Evolutionary conservation across 2,329 filamentous ascomycete genomes (phyloP).

Genomic region (Aureobasidium sp.): DNA sequence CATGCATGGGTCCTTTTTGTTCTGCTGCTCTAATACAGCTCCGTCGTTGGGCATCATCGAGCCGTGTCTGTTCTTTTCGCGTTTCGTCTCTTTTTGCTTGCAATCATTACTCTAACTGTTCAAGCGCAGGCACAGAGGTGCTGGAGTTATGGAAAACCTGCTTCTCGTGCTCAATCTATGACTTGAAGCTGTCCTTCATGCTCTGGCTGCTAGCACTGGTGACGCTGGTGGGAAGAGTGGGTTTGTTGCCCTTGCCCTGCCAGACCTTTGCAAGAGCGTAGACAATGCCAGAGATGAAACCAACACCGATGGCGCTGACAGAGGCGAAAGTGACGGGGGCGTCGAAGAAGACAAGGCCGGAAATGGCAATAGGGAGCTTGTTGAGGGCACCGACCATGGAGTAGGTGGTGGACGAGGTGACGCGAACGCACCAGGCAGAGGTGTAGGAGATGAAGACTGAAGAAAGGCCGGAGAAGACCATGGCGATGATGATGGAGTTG

Average conservation of each 20-base stretch:
- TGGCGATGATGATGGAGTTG: conserved; percentile 73
- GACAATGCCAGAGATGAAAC: conserved; percentile 86
- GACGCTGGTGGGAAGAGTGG: conserved; percentile 52
- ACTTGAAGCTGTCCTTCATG: conserved; percentile 77
- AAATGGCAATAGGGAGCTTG: conserved; percentile 92
- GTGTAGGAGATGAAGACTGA: conserved; percentile 99
- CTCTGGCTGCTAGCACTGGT: conserved; percentile 82
- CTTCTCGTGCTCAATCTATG: conserved; percentile 32
- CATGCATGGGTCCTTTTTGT: conserved; percentile 4
- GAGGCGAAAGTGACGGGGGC: conserved; percentile 88
- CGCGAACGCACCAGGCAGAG: conserved; percentile 96
- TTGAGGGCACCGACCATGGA: conserved; percentile 98
- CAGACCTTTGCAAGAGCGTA: conserved; percentile 83
- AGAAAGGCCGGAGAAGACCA: conserved; percentile 88
- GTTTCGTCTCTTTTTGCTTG: not conserved
- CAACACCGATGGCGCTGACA: conserved; percentile 83
- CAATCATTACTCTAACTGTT: not conserved
- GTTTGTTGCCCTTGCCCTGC: conserved; percentile 38
- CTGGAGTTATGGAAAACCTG: not conserved
- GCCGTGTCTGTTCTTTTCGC: not conserved
- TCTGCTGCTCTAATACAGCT: not conserved
- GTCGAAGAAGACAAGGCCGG: conserved; percentile 89
- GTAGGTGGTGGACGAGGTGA: conserved; percentile 96
- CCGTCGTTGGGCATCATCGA: not conserved
- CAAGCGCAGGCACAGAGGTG: not conserved